These are phyloP conservation scores for Colletotrichum lentis DNA, from an alignment of 2,329 filamentous ascomycete genomes.

Conservation along the genomic window DNA sequence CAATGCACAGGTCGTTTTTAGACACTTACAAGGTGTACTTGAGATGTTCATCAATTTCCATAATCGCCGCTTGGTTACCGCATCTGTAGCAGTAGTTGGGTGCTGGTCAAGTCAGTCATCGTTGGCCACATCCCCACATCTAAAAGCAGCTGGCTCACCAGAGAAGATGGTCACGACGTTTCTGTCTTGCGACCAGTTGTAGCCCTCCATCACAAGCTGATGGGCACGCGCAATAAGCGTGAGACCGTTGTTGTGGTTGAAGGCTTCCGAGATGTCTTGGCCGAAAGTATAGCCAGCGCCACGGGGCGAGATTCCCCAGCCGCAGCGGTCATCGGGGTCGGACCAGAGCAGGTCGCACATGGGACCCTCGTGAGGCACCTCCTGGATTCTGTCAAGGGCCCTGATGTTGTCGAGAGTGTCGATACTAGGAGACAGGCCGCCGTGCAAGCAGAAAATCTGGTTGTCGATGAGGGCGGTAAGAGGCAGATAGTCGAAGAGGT, in stretches of 20 bases:
- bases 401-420: conserved; percentile 96
- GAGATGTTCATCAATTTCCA: conserved; percentile 99
- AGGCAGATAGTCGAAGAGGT: conserved; percentile 98
- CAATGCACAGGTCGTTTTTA: not conserved
- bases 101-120: conserved; percentile 54
- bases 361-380: conserved; percentile 96
- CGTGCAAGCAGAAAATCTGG: conserved; percentile 99
- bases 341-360: conserved; percentile 99
- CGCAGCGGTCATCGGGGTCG: conserved; percentile 94
- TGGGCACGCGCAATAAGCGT: conserved; percentile 95
- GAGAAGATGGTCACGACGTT: conserved; percentile 99
- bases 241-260: conserved; percentile 98
- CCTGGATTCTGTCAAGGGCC: conserved; percentile 93
- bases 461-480: conserved; percentile 98
- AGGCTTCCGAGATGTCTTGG: conserved; percentile 97
- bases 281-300: conserved; percentile 95
- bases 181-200: conserved; percentile 98
- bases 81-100: conserved; percentile 98
- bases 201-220: conserved; percentile 99
- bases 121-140: conserved; percentile 41
- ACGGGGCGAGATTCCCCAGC: conserved; percentile 94
- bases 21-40: conserved; percentile 95
- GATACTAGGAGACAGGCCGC: conserved; percentile 93
- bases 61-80: conserved; percentile 99
- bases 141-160: conserved; percentile 60